Evolutionary conservation across 2,329 filamentous ascomycete genomes (phyloP).

Genomic region (Scytalidium sp.): DNA sequence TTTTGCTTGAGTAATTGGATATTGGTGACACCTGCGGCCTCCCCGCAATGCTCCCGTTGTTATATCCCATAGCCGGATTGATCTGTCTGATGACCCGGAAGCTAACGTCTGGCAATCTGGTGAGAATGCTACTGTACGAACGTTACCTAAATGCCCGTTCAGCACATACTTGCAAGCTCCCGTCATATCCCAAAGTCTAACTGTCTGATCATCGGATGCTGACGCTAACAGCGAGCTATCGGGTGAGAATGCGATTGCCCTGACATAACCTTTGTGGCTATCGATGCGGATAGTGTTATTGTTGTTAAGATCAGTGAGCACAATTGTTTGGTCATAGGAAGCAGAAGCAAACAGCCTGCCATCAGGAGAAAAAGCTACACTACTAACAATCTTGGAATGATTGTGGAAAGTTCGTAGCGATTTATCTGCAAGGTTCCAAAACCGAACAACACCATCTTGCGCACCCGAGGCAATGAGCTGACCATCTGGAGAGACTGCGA

Average conservation of each 20-base stretch:
- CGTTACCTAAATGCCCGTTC: too few species aligned
- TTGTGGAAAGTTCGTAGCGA: neutral
- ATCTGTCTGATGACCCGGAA: too few species aligned
- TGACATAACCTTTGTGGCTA: conserved; percentile 2
- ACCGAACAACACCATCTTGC: neutral
- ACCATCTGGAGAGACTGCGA: conserved; percentile 5
- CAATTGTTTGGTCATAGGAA: neutral
- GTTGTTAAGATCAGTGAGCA: conserved; percentile 1
- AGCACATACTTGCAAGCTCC: too few species aligned
- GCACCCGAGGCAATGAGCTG: conserved; percentile 4
- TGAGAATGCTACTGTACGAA: too few species aligned
- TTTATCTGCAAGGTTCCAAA: neutral
- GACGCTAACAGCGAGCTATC: too few species aligned
- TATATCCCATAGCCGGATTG: too few species aligned
- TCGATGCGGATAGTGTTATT: conserved; percentile 1
- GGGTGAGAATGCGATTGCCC: conserved; percentile 2
- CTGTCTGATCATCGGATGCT: too few species aligned
- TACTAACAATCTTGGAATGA: conserved; percentile 1
- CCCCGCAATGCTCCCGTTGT: too few species aligned
- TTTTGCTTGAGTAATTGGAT: too few species aligned
- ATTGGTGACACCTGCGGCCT: too few species aligned
- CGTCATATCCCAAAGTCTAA: too few species aligned
- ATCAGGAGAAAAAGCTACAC: conserved; percentile 2
- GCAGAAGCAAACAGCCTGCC: neutral
- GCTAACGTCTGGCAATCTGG: too few species aligned